A percentile compares a stretch with the other conserved stretches of the same genome.
phyloP scores from a whole-genome alignment of 768 basidiomycete genomes.

The Amanita jacksonii region DNA sequence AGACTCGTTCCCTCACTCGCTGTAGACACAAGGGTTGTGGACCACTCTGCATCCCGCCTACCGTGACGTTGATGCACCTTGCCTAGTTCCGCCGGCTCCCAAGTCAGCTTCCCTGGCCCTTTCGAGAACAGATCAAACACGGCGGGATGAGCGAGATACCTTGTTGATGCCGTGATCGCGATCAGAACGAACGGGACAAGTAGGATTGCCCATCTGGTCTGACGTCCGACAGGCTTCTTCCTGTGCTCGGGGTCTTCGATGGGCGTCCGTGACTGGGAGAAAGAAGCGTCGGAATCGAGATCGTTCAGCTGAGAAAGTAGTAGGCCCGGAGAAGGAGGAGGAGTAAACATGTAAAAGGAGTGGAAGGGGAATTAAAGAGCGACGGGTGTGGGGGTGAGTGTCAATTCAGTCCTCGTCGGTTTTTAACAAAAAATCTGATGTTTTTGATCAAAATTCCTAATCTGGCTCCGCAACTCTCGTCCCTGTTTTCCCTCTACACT shows the following conservation, averaged over 20 bases:
- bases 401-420: no score
- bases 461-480: no score
- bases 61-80: conserved; percentile 27
- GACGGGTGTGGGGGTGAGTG: no score
- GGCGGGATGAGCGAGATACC: conserved; percentile 39
- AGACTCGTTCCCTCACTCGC: neutral
- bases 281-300: neutral
- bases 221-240: conserved; percentile 15
- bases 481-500: neutral
- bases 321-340: conserved; percentile 30
- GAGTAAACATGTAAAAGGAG: conserved; percentile 19
- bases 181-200: conserved; percentile 48
- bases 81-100: no score
- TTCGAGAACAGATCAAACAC: conserved; percentile 32
- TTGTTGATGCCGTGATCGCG: conserved; percentile 42
- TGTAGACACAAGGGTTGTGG: neutral
- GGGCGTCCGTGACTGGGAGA: neutral
- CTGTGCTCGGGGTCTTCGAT: neutral
- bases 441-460: no score
- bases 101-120: no score
- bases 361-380: no score
- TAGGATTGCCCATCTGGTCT: conserved; percentile 42
- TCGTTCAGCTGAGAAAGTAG: neutral
- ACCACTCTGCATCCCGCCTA: conserved; percentile 11
- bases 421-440: no score